Conservation (phyloP, 352 stramenopile species). For the Phytopythium montanum region DNA sequence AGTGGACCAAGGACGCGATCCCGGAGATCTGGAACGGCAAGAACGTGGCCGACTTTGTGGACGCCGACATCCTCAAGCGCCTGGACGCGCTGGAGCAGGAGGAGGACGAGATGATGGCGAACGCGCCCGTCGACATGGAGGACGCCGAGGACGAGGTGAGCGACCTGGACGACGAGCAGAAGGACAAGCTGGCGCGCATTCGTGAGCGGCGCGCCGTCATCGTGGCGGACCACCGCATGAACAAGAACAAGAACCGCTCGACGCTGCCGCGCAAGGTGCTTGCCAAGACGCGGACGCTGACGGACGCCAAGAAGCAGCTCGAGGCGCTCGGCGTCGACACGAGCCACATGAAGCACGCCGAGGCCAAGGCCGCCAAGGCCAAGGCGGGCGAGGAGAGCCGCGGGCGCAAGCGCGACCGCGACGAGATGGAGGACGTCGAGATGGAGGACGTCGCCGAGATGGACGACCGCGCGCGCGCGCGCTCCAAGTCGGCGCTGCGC, state of each 20-base stretch:
- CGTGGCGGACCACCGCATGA: constrained; percentile 80
- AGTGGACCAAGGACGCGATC: constrained; percentile 97
- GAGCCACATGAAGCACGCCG: constrained; percentile 88
- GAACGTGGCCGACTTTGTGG: constrained; percentile 99
- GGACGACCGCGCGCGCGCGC: constrained; percentile 58
- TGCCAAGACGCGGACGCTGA: constrained; percentile 65
- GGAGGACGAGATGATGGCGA: constrained; percentile 94
- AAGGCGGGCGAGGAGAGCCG: constrained; percentile 65
- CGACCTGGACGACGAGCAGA: constrained; percentile 96
- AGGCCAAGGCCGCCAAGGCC: constrained; percentile 63
- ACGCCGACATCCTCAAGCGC: constrained; percentile 97
- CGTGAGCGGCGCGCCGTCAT: constrained; percentile 86
- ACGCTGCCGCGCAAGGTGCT: constrained; percentile 87
- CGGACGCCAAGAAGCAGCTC: constrained; percentile 89
- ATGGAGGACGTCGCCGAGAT: constrained; percentile 85
- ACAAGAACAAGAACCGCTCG: constrained; percentile 96
- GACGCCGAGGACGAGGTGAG: constrained; percentile 82
- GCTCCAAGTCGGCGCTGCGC: constrained; percentile 63
- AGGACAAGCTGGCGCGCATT: constrained; percentile 85
- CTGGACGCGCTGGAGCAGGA: constrained; percentile 96
- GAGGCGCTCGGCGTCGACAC: constrained; percentile 90
- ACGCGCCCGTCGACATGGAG: constrained; percentile 88
- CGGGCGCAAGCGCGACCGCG: constrained; percentile 82
- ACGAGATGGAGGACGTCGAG: constrained; percentile 85
- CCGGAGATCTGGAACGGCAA: constrained; percentile 99